phyloP scores from a whole-genome alignment of 352 stramenopile genomes.

The Sclerospora graminicola region DNA sequence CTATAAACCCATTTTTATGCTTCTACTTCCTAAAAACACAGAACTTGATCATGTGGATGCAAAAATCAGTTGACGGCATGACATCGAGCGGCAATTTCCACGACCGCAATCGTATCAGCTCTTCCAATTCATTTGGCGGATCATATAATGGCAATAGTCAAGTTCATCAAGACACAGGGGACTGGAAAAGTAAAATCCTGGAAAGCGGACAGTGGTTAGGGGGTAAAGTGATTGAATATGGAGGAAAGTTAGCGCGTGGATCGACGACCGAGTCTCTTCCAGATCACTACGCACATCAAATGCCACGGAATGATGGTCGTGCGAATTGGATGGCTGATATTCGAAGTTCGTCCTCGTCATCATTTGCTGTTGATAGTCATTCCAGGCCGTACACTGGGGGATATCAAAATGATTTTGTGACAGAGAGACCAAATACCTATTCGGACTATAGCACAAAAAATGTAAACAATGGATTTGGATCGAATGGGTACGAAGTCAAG shows the following conservation, averaged over 20 bases:
- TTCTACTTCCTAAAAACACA: not conserved
- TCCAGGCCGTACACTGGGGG: conserved; percentile 11
- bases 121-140: conserved; percentile 16
- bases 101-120: conserved; percentile 36
- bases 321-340: conserved; percentile 76
- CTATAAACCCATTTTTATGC: no score
- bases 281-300: conserved; percentile 29
- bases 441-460: conserved; percentile 22
- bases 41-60: conserved; percentile 38
- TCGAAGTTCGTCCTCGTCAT: conserved; percentile 38
- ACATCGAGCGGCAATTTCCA: conserved; percentile 33
- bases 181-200: conserved; percentile 66
- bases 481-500: conserved; percentile 31
- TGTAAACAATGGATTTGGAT: conserved; percentile 1
- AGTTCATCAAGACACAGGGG: conserved; percentile 11
- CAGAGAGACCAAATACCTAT: conserved; percentile 45
- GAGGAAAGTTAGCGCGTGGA: conserved; percentile 39
- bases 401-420: conserved; percentile 72
- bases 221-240: conserved; percentile 65
- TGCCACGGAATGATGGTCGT: conserved; percentile 55
- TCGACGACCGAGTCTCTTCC: conserved; percentile 33
- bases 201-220: conserved; percentile 61
- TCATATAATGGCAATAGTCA: conserved; percentile 16
- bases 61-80: conserved; percentile 39
- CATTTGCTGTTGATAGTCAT: not conserved